Percentiles rank a stretch among this genome's conserved stretches.
These are phyloP conservation scores for Uronychia binucleata DNA, from an alignment of 73 alveolate species.

Conservation along the genomic window DNA sequence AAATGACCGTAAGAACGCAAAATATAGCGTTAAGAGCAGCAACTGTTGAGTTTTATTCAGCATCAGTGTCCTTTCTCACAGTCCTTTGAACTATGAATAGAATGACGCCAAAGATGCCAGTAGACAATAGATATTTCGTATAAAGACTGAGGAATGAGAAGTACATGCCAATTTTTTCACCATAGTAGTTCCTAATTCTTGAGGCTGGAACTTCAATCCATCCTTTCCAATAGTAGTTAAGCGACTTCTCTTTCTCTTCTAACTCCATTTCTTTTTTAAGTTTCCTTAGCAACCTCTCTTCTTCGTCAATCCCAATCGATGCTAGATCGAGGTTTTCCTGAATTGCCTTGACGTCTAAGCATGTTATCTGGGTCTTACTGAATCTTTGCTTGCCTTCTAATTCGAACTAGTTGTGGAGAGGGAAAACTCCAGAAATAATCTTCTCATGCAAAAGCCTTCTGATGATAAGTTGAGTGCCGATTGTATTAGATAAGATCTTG, in stretches of 20 bases:
- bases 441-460: neutral
- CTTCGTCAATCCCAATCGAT: neutral
- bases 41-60: neutral
- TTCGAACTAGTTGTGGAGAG: neutral
- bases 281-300: neutral
- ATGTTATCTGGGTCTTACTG: too few species aligned
- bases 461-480: neutral
- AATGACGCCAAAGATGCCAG: constrained; percentile 17
- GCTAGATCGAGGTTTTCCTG: too few species aligned
- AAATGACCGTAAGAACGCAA: constrained; percentile 23
- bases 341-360: too few species aligned
- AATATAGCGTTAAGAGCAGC: neutral
- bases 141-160: constrained; percentile 30
- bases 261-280: neutral
- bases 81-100: neutral
- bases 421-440: neutral
- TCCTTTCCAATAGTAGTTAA: neutral
- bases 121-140: neutral
- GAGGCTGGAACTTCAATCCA: neutral
- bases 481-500: neutral
- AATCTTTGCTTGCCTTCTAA: neutral
- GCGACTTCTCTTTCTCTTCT: neutral
- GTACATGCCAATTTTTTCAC: constrained; percentile 19
- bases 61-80: neutral
- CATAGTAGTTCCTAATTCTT: constrained; percentile 18